Base-by-base conservation (phyloP, 2,329 filamentous ascomycete species). In the Cladosporium sp. region DNA sequence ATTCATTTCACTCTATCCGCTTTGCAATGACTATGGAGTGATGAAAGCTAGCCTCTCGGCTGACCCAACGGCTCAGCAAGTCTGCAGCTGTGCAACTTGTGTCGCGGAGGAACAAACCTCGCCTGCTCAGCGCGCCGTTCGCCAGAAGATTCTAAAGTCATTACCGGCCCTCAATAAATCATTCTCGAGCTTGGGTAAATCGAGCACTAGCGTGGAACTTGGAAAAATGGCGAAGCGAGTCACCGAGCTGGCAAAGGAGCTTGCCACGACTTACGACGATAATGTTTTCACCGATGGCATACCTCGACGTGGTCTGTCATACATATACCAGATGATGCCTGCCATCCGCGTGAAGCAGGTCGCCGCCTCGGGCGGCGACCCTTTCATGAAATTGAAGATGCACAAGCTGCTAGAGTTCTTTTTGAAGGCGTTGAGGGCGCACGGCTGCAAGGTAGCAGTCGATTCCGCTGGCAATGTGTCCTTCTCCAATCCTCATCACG, bases 1-100 rank as follows among this genome's bases (percentile, higher is more conserved):
- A 6, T 64, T 66, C 2, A 57, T 62, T 4, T 30, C 38, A 0
- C 67, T 67, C 42, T 55, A 37, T 14, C 51, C 1, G 2, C 66
- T 71, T 1, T 3, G 59, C 1, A 51, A 61, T 1, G 40, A 64
- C 0, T 54, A 17, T 14, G 50, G 40, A 1, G 11, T 12, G n/a
- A 19, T 20, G 19, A 20, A 20, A 22, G 12, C 19, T 3, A 5
- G 19, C 19, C 19, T 42, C 39, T 4, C 11, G 9, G 6, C 19
- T n/a, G 12, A 17, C 8, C 39, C 8, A 17, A 42, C 19, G 20
- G 19, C n/a, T 4, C 15, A 22, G 4, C 15, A 28, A 3, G 19
- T 30, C 8, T 40, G 50, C 36, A 36, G 40, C 14, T 52, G 50
- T 30, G 22, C 36, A n/a, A n/a, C 22, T 15, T 52, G 50, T 30